Base-by-base conservation (phyloP, 768 basidiomycete species). In the Trametes coccinea region DNA sequence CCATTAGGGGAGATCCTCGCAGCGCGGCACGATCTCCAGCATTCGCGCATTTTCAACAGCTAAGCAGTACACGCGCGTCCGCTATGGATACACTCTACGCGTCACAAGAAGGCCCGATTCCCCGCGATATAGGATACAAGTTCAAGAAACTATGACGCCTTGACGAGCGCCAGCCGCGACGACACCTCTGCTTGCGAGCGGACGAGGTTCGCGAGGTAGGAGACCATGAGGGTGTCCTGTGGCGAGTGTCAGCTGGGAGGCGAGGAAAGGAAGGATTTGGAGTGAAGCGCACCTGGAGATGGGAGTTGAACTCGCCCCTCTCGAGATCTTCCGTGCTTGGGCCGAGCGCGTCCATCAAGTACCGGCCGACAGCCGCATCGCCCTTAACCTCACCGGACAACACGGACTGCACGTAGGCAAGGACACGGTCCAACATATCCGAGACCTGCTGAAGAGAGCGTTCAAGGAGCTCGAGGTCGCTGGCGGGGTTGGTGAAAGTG, bases 31-130 rank as follows among this genome's bases (percentile, higher is more conserved):
- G 96, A 98, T 76, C 76, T 94, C 69, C 92, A 95, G 74, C 96
- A 98, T 76, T 95, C 93, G 46, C 83, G 95, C 61, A 93, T 98
- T 65, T 99, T 99, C 81, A 99, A 99, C 75, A 91, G 89, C 75
- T 90, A 62, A 64, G 48, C 56, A 64, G 53, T 64, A 60, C 62
- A 64, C 53, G 44, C 62, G 62, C 59, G 47, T 57, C 56, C 46
- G 59, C 60, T 64, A 64, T 47, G 54, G 58, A 55, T 64, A 59
- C 54, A 60, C 53, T 56, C 39, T 22, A 59, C 34, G 56, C 57
- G 39, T 6, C 41, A 27, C 40, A 39, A 37, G 48, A 48, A 22
- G 29, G n/a, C 50, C 57, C 29, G 53, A 43, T 46, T 48, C 34
- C 64, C 58, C 43, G 37, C 33, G 29, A 47, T 59, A 51, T 51